Evolutionary conservation across 306 rosid species (phyloP).

Genomic region (Cucurbita pepo): DNA sequence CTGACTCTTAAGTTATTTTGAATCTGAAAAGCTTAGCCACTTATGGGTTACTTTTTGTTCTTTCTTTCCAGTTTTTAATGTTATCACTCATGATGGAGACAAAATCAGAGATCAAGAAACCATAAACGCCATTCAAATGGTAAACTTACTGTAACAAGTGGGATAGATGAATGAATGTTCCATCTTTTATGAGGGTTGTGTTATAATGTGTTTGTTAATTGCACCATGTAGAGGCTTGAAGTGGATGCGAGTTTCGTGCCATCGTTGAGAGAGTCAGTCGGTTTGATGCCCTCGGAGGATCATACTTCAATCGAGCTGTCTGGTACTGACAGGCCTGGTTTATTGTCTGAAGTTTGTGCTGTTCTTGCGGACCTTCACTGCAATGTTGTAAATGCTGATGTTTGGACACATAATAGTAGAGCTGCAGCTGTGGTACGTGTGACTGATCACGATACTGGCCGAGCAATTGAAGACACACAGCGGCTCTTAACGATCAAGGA

Average conservation of each 20-base stretch:
- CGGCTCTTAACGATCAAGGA: slow-evolving; percentile 58
- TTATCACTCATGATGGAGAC: slow-evolving; percentile 55
- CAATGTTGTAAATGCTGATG: slow-evolving; percentile 72
- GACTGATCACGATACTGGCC: slow-evolving; percentile 51
- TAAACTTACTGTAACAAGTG: not conserved
- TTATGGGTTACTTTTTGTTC: not conserved
- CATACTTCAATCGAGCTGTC: slow-evolving; percentile 85
- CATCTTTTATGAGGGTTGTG: not conserved
- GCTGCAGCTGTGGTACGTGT: slow-evolving; percentile 93
- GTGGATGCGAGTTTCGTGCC: slow-evolving; percentile 52
- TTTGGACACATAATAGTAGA: slow-evolving; percentile 91
- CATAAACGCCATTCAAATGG: slow-evolving; percentile 68
- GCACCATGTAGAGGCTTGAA: slow-evolving; percentile 52
- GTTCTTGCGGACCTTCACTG: slow-evolving; percentile 84
- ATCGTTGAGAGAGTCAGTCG: slow-evolving; percentile 67
- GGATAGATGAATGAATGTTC: not conserved
- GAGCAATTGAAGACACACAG: slow-evolving; percentile 49
- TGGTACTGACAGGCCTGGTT: slow-evolving; percentile 88
- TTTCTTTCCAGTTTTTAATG: slow-evolving; percentile 53
- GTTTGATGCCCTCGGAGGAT: slow-evolving; percentile 76
- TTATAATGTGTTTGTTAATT: not conserved
- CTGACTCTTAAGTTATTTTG: not conserved
- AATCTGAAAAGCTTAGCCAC: not conserved
- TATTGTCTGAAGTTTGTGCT: slow-evolving; percentile 88
- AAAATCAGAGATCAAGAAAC: slow-evolving; percentile 78